Percentiles rank a stretch among this genome's conserved stretches.
These are phyloP conservation scores for Posidonia oceanica DNA, from an alignment of 116 monocot species.

Conservation along the genomic window DNA sequence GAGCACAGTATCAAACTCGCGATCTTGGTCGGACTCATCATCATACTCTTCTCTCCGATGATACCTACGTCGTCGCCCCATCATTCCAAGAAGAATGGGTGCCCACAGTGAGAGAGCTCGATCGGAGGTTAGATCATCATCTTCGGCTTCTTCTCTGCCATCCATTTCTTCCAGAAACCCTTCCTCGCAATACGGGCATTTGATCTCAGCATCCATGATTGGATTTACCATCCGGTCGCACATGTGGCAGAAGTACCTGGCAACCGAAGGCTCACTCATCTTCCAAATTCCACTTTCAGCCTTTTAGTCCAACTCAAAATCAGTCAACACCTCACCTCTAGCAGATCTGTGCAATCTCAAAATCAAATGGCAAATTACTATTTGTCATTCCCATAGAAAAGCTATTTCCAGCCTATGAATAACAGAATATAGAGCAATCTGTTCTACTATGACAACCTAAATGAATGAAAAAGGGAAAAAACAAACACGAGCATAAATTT, in stretches of 20 bases:
- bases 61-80: constrained; percentile 18
- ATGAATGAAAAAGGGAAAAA: neutral
- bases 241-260: constrained; percentile 51
- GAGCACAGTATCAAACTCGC: constrained; percentile 4
- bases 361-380: neutral
- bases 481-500: neutral
- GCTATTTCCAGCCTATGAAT: neutral
- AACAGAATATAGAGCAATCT: neutral
- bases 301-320: no score
- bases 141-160: constrained; percentile 1
- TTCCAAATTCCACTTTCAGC: neutral
- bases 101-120: constrained; percentile 32
- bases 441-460: neutral
- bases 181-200: constrained; percentile 48
- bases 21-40: constrained; percentile 11
- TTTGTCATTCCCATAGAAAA: neutral
- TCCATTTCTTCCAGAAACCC: constrained; percentile 39
- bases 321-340: no score
- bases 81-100: constrained; percentile 38
- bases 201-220: constrained; percentile 40
- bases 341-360: neutral
- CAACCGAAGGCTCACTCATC: constrained; percentile 1
- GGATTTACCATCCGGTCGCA: constrained; percentile 42
- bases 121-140: constrained; percentile 13
- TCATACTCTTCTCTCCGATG: constrained; percentile 13